Evolutionary conservation across 2,329 filamentous ascomycete genomes (phyloP).

Genomic region (Phoma sp.): DNA sequence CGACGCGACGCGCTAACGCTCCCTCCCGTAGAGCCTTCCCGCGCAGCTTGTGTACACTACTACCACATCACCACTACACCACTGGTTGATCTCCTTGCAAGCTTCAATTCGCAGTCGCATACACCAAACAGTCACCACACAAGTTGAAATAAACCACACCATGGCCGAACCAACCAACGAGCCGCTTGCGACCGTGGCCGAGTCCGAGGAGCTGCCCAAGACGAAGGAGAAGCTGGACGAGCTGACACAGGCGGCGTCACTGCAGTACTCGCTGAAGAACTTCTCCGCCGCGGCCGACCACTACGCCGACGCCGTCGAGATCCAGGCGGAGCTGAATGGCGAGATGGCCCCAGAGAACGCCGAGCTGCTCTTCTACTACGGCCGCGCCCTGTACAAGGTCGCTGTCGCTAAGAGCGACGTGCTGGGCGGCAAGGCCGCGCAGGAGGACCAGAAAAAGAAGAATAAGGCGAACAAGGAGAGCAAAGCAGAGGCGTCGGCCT

Average conservation of each 20-base stretch:
- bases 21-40: slow-evolving; percentile 1
- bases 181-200: slow-evolving; percentile 26
- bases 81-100: not conserved
- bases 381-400: slow-evolving; percentile 90
- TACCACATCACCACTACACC: not conserved
- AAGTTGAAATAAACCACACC: not conserved
- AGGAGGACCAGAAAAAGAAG: slow-evolving; percentile 61
- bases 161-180: slow-evolving; percentile 36
- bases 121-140: not conserved
- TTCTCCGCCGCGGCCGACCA: slow-evolving; percentile 84
- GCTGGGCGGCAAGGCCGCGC: slow-evolving; percentile 77
- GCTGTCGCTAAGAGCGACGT: slow-evolving; percentile 95
- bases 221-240: slow-evolving; percentile 72
- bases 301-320: slow-evolving; percentile 85
- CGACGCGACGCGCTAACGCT: slow-evolving; percentile 12
- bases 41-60: slow-evolving; percentile 1
- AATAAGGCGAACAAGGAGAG: slow-evolving; percentile 55
- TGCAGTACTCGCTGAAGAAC: slow-evolving; percentile 88
- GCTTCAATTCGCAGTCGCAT: slow-evolving; percentile 11
- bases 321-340: slow-evolving; percentile 90
- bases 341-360: slow-evolving; percentile 91
- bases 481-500: slow-evolving; percentile 44
- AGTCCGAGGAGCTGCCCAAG: slow-evolving; percentile 40
- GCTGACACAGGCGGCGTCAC: slow-evolving; percentile 78
- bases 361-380: slow-evolving; percentile 92